phyloP scores from a whole-genome alignment of 257 asterid genomes.

The Primulina huaijiensis region DNA sequence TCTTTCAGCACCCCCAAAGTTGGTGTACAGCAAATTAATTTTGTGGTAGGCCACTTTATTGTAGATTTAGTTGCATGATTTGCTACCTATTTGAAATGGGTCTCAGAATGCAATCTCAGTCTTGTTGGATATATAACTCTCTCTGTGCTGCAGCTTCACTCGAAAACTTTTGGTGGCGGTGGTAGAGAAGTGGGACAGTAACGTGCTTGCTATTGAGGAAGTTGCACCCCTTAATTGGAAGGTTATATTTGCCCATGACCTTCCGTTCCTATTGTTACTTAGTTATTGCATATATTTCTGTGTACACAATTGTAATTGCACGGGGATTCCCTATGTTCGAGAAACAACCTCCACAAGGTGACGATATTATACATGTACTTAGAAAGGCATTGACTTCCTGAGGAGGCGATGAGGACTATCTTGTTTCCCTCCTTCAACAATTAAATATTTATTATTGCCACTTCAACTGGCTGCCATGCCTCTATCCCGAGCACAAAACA shows the following conservation, averaged over 20 bases:
- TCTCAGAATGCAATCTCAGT: slow-evolving; percentile 12
- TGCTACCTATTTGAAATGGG: slow-evolving; percentile 9
- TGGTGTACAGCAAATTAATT: slow-evolving; percentile 92
- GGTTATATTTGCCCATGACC: slow-evolving; percentile 39
- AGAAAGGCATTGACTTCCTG: too few relatives aligned
- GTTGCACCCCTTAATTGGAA: slow-evolving; percentile 79
- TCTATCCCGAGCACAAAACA: too few relatives aligned
- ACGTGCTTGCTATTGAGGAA: slow-evolving; percentile 68
- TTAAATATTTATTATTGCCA: too few relatives aligned
- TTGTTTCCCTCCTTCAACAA: too few relatives aligned
- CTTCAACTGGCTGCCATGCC: too few relatives aligned
- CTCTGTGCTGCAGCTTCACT: slow-evolving; percentile 64
- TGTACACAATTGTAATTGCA: background rate
- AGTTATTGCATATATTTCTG: background rate
- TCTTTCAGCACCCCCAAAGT: slow-evolving; percentile 91
- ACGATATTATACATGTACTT: too few relatives aligned
- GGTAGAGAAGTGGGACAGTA: slow-evolving; percentile 75
- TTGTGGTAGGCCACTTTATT: slow-evolving; percentile 52
- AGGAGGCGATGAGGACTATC: too few relatives aligned
- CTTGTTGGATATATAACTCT: slow-evolving; percentile 14
- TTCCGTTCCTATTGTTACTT: background rate
- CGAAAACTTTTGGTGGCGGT: slow-evolving; percentile 85
- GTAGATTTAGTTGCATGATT: slow-evolving; percentile 7
- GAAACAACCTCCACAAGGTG: too few relatives aligned
- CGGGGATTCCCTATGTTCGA: too few relatives aligned